Percentiles rank a stretch among this genome's conserved stretches.
phyloP scores from a whole-genome alignment of 176 grass and related monocot species.

The Zea luxurians region DNA sequence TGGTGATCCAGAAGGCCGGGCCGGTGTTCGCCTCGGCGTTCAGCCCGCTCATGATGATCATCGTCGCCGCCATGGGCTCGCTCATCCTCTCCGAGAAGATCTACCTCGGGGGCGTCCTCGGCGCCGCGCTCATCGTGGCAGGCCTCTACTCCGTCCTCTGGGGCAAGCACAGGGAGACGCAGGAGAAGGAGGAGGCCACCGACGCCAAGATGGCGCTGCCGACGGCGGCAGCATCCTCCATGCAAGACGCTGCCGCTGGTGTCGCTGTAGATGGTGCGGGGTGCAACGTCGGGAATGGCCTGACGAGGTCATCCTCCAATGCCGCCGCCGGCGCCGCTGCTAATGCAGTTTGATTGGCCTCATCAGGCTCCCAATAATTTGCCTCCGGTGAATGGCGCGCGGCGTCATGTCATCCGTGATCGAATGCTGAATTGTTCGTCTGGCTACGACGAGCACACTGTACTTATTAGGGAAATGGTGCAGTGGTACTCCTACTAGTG shows the following conservation, averaged over 20 bases:
- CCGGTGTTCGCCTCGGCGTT: constrained; percentile 97
- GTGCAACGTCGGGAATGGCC: constrained; percentile 21
- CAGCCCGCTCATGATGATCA: constrained; percentile 99
- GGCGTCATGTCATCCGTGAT: not conserved
- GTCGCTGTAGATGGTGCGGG: constrained; percentile 31
- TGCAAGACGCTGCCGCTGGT: constrained; percentile 14
- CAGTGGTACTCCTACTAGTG: not conserved
- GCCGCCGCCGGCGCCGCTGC: not conserved
- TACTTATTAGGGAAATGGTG: not conserved
- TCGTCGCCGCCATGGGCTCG: constrained; percentile 89
- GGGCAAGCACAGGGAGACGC: constrained; percentile 74
- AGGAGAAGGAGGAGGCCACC: constrained; percentile 36
- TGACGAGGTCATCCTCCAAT: constrained; percentile 43
- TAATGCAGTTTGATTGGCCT: constrained; percentile 36
- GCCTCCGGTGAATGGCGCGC: constrained; percentile 5
- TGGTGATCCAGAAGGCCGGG: constrained; percentile 78
- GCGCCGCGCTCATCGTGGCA: constrained; percentile 68
- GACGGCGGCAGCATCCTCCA: constrained; percentile 23
- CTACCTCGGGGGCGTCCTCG: constrained; percentile 79
- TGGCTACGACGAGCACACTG: constrained; percentile 18
- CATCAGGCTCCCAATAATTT: constrained; percentile 26
- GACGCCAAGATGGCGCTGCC: constrained; percentile 46
- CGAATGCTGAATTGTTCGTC: constrained; percentile 26
- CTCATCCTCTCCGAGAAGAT: constrained; percentile 92
- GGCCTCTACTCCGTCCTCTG: constrained; percentile 85